A percentile compares a stretch with the other conserved stretches of the same genome.
phyloP scores from a whole-genome alignment of 768 basidiomycete genomes.

The Sarcodon sp. region DNA sequence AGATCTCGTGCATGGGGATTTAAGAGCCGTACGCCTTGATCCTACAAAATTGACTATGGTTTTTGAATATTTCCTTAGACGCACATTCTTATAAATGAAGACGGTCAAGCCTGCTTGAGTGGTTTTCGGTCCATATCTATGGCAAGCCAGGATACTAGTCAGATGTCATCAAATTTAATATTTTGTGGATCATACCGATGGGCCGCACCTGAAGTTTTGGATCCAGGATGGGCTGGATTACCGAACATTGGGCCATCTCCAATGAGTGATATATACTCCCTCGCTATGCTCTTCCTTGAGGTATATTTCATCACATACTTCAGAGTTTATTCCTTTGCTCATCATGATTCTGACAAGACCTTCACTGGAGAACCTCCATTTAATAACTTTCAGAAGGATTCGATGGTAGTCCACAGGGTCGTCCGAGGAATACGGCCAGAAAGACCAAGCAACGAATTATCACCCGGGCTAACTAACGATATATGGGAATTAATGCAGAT shows the following conservation, averaged over 20 bases:
- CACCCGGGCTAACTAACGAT: neutral
- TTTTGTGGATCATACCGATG: neutral
- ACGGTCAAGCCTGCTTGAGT: neutral
- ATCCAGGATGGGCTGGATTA: neutral
- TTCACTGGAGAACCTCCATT: neutral
- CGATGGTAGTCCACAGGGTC: neutral
- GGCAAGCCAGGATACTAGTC: neutral
- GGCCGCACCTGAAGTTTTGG: neutral
- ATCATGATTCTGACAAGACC: neutral
- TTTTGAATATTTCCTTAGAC: neutral
- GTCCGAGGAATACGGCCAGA: neutral
- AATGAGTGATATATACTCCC: neutral
- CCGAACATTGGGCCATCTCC: neutral
- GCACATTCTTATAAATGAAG: neutral
- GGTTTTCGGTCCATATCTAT: neutral
- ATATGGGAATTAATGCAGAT: neutral
- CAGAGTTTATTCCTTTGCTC: neutral
- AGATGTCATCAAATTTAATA: neutral
- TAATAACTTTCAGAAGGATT: neutral
- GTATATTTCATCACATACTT: constrained; percentile 2
- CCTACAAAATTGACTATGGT: neutral
- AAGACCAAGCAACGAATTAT: neutral
- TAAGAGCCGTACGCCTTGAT: neutral
- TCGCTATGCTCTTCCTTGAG: neutral
- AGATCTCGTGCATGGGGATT: neutral